Base-by-base conservation (phyloP, 2,329 filamentous ascomycete species). In the Curvularia verruculosa region DNA sequence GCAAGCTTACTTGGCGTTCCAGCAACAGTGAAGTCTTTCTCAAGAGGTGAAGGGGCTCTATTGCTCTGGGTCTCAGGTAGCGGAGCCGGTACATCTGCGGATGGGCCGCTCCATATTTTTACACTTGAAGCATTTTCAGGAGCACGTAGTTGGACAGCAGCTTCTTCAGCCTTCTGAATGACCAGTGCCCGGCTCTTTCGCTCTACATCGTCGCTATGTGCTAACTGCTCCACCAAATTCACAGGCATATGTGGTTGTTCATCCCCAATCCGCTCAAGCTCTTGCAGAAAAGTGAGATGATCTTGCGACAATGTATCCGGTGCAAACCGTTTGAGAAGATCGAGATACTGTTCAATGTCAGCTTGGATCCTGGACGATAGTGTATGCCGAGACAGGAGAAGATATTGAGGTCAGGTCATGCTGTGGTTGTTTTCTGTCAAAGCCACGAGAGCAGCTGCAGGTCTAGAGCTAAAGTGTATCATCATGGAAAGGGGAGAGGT, bases 21-120 rank as follows among this genome's bases (percentile, higher is more conserved):
- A 72, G 88, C 83, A 31, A 93, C 89, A 18, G 93, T 97, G 69
- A 96, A 97, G 77, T 97, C 93, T 78, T 90, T 89, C 79, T 96
- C 93, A 71, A 96, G 67, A 4, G 75, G 75, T 29, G 78, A 78
- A 53, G 77, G 75, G 46, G 75, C 71, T 52, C 72, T 71, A 73
- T 78, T 64, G 59, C 68, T 58, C 61, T 70, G 63, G 48, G 64
- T 68, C 40, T 65, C 64, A 36, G 66, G 62, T 51, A 64, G 55
- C 26, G 64, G 46, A 44, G 57, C 62, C 41, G 67, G 59, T 49
- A 60, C 64, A 58, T 72, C 76, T 55, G 68, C 71, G 47, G 64
- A 77, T 55, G 68, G 74, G 43, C 68, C 74, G 64, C 69, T 81
- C 80, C 78, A 74, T 53, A 78, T 78, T 60, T 73, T 74, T 52